Percentiles rank a stretch among this genome's conserved stretches.
phyloP scores from a whole-genome alignment of 2,329 filamentous ascomycete genomes.

The Keithomyces neogunnii region DNA sequence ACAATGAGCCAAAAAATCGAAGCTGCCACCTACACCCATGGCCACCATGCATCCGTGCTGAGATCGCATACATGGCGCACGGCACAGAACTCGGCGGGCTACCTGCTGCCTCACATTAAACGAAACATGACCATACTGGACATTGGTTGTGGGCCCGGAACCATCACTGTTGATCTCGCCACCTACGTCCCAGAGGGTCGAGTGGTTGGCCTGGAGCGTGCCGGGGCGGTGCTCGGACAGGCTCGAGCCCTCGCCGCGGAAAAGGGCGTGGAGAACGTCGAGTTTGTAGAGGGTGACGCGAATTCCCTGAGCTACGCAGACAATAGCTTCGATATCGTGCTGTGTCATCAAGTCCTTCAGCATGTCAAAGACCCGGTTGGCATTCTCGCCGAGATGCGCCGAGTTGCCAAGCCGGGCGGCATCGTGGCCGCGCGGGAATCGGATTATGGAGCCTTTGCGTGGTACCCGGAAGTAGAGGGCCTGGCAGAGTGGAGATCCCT shows the following conservation, averaged over 20 bases:
- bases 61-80: slow-evolving; percentile 31
- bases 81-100: slow-evolving; percentile 31
- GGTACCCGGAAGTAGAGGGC: slow-evolving; percentile 14
- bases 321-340: slow-evolving; percentile 30
- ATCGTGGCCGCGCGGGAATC: slow-evolving; percentile 24
- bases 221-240: slow-evolving; percentile 20
- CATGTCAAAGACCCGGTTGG: slow-evolving; percentile 26
- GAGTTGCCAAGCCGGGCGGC: slow-evolving; percentile 31
- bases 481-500: slow-evolving; percentile 13
- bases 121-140: slow-evolving; percentile 32
- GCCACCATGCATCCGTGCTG: slow-evolving; percentile 29
- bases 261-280: slow-evolving; percentile 20
- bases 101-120: slow-evolving; percentile 31
- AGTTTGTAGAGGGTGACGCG: slow-evolving; percentile 22
- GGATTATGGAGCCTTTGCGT: slow-evolving; percentile 12
- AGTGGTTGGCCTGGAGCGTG: slow-evolving; percentile 30
- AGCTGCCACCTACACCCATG: slow-evolving; percentile 24
- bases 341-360: slow-evolving; percentile 28
- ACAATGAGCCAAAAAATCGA: slow-evolving; percentile 3
- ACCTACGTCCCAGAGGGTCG: slow-evolving; percentile 25
- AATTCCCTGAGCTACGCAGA: slow-evolving; percentile 26
- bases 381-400: slow-evolving; percentile 29
- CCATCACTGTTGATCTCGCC: slow-evolving; percentile 34
- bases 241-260: slow-evolving; percentile 20
- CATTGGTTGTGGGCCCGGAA: slow-evolving; percentile 39